Evolutionary conservation across 176 grass and related monocot genomes (phyloP), one percentile per base, ranked within the genome.

Genomic region (Echinochloa phyllopogon): DNA sequence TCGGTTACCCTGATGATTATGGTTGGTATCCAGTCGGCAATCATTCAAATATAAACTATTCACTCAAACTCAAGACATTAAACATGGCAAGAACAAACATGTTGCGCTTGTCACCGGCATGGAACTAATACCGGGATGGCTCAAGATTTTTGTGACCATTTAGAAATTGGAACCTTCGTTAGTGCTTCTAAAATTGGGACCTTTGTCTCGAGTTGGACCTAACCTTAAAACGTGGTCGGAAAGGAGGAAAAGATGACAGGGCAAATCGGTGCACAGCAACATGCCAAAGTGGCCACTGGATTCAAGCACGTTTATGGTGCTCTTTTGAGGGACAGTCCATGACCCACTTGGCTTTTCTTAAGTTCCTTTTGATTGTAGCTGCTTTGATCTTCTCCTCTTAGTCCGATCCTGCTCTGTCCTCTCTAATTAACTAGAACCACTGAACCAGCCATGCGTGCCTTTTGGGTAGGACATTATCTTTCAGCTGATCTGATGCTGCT

Each of bases 251-350:
- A 74, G 76, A 43, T 48, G 13, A 38, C 52, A 0, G 18, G 20
- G 50, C 69, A 77, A 76, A 86, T 48, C 79, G 64, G 58, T 17
- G 66, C 73, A 69, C 4, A 8, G 61, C n/a, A 70, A 48, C 81
- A 59, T 72, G 77, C 77, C 70, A 6, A 78, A 60, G 90, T 88
- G 86, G 86, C 82, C 82, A 83, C 77, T 92, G 57, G 77, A 86
- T 88, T 88, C n/a, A 82, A 82, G 43, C 90, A 91, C 86, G 82
- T 86, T 88, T 82, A 60, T 62, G 77, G 23, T 85, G 72, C 57
- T 78, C 77, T 58, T 77, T 83, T 45, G 2, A 59, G 2, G 15
- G 72, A 60, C 72, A 85, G 17, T 12, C 8, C 62, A 74, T 60
- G 78, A 3, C 82, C 78, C 64, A 7, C 61, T 37, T 66, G 50